A percentile compares a stretch with the other conserved stretches of the same genome.
These are phyloP conservation scores for Limnomonas spitsbergensis DNA, from an alignment of 139 green algal species.

Conservation along the genomic window DNA sequence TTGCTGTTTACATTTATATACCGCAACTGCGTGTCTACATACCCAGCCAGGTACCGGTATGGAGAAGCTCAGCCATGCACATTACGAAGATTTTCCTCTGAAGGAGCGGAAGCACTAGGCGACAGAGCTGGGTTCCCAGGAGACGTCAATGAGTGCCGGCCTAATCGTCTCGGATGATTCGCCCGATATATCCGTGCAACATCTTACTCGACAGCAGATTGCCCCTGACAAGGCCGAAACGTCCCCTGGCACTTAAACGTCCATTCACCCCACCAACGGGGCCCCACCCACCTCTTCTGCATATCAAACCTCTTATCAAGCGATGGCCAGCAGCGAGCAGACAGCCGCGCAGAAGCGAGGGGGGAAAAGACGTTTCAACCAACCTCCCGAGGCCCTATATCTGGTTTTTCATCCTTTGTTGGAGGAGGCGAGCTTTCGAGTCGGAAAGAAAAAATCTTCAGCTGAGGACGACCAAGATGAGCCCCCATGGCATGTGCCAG, in stretches of 20 bases:
- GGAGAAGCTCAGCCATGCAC: neutral
- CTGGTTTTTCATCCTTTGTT: neutral
- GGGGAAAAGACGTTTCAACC: neutral
- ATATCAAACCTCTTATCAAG: neutral
- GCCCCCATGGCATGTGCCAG: constrained; percentile 11
- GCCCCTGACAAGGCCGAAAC: neutral
- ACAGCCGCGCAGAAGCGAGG: neutral
- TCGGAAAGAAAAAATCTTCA: neutral
- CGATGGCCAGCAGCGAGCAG: neutral
- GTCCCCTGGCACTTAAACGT: neutral
- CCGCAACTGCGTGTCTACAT: too few relatives aligned
- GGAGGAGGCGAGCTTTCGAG: neutral
- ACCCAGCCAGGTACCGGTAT: too few relatives aligned
- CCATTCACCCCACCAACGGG: neutral
- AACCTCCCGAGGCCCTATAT: neutral
- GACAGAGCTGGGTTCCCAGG: too few relatives aligned
- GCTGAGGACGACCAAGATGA: constrained; percentile 10
- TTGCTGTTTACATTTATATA: too few relatives aligned
- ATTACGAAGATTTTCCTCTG: neutral
- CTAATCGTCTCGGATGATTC: neutral
- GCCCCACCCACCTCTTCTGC: neutral
- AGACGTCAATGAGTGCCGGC: neutral
- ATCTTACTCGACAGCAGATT: neutral
- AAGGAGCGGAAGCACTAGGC: neutral
- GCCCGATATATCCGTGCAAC: neutral